Base-by-base conservation (phyloP, 805 yeast species). In the Sugiyamaella smithiae region DNA sequence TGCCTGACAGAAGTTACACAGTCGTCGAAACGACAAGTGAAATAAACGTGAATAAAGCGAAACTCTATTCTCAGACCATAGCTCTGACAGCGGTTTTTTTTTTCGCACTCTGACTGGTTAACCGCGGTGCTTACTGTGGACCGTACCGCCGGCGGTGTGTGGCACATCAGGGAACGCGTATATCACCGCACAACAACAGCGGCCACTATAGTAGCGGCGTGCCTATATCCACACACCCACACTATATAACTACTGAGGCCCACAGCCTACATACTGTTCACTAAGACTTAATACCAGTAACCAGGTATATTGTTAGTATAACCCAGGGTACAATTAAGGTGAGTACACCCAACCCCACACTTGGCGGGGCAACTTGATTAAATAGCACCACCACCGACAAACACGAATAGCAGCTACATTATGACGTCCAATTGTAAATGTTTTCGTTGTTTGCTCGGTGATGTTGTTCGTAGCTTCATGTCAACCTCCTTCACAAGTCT, bases 281-380 rank as follows among this genome's bases (percentile, higher is more conserved):
- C 38, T 35, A 14, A 29, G 33, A 29, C 41, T 8, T 37, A 37
- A 26, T 37, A 37, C 41, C 26, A 20, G 17, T 16, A 12, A 8
- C 41, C 33, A 40, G 29, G 43, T n/a, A 19, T 35, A 12, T 26
- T 26, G 11, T 26, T 35, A 35, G 38, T 29, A 29, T 29, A 20
- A 37, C 43, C 28, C 28, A 22, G 41, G 28, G 43, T 20, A 40
- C 24, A 25, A 40, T 26, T 40, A 40, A 40, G 43, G 43, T 40
- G 43, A 40, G 43, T 40, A 24, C 43, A 40, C 43, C 43, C 43
- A 25, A 40, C 43, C 43, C 43, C 23, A 40, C 38, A 14, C 38
- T 11, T 12, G 4, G 12, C 22, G 22, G 22, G 22, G 38, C 12
- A 16, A n/a, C n/a, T n/a, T n/a, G n/a, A n/a, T n/a, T n/a, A n/a